Evolutionary conservation across 257 asterid species (phyloP), one percentile per base, ranked within the genome.

Genomic region (Nemophila menziesii): DNA sequence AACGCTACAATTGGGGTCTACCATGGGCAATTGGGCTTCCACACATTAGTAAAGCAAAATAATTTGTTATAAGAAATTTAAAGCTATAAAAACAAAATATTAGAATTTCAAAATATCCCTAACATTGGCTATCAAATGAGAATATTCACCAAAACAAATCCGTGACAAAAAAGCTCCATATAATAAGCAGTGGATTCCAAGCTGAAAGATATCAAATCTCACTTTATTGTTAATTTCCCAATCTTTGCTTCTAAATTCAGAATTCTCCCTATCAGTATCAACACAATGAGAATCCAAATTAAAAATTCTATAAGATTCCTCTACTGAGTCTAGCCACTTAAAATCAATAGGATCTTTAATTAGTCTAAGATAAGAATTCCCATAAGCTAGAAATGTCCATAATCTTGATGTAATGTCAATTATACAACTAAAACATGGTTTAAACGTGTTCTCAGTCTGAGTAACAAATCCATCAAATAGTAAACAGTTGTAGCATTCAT

Each of bases 101-200:
- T n/a, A n/a, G n/a, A n/a, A 29, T 29, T 7, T 7, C 42, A 37
- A 12, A 37, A 37, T 37, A 37, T 37, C 18, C 42, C 8, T 13
- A 39, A 49, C 46, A 16, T 60, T n/a, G 19, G 16, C 8, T 3
- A 12, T 39, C 51, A 60, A 27, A 5, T 29, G 64, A 44, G 57
- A 34, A 20, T 51, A 24, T 20, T 15, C 47, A 45, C 86, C 74
- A 34, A 51, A 67, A 43, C 79, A 77, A 21, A 77, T 51, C 44
- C 55, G 48, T 9, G 79, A 74, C 33, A 80, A 68, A 17, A 63
- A 54, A 11, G 61, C 64, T 48, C 78, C 92, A 50, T 67, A 77
- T 33, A 65, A 44, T 44, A 65, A 39, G 58, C 90, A 80, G 22
- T 80, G 86, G 37, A 51, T 2, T 12, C 86, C 58, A 38, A 80